These are phyloP conservation scores for Leucosporidium yakuticum DNA, from an alignment of 768 basidiomycete species.

Conservation along the genomic window DNA sequence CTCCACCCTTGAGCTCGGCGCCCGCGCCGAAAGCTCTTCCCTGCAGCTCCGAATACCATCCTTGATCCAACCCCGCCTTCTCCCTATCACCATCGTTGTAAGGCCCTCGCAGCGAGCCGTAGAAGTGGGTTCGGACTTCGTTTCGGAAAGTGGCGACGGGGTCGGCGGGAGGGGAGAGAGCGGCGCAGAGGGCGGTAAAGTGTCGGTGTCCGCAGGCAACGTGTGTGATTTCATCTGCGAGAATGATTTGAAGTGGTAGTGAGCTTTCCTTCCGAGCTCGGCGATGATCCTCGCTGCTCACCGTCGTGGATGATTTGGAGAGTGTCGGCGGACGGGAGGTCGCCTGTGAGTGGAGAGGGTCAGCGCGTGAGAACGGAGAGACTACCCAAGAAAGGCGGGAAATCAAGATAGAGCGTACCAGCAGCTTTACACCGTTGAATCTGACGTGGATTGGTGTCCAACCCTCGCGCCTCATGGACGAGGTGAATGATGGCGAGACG, in stretches of 20 bases:
- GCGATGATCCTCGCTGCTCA: too few relatives aligned
- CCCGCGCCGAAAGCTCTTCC: conserved; percentile 48
- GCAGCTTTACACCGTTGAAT: conserved; percentile 65
- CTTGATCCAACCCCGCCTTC: conserved; percentile 63
- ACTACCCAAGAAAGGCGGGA: too few relatives aligned
- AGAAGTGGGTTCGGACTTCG: conserved; percentile 64
- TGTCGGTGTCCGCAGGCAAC: conserved; percentile 55
- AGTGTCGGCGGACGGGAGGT: conserved; percentile 51
- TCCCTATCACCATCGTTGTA: conserved; percentile 65
- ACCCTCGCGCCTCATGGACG: conserved; percentile 74
- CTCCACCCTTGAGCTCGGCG: not conserved
- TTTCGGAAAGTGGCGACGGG: conserved; percentile 62
- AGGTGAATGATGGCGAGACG: conserved; percentile 78
- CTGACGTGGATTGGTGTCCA: conserved; percentile 76
- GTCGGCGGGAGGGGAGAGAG: conserved; percentile 45
- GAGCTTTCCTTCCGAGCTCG: too few relatives aligned
- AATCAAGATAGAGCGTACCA: conserved; percentile 56
- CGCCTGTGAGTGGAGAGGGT: too few relatives aligned
- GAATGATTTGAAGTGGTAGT: too few relatives aligned
- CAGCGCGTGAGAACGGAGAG: too few relatives aligned
- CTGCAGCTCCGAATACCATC: conserved; percentile 65
- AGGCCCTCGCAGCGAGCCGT: conserved; percentile 70
- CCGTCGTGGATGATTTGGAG: conserved; percentile 65
- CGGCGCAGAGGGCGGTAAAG: conserved; percentile 23
- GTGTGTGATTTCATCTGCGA: conserved; percentile 73